Evolutionary conservation across 164 flowering plant species (phyloP).

Genomic region (Nelumbo lutea): DNA sequence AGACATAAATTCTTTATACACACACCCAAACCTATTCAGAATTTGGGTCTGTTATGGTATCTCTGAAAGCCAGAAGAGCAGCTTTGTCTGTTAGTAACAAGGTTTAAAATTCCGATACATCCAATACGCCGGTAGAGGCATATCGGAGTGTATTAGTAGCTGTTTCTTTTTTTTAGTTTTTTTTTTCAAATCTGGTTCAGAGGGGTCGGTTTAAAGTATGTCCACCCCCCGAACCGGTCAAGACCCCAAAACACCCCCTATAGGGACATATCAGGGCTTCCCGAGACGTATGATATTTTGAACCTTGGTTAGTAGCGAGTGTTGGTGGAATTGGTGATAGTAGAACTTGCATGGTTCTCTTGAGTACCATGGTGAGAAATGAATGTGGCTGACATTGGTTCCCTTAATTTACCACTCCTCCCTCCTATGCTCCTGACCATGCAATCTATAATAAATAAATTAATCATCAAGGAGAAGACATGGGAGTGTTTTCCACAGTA

Average conservation of each 20-base stretch:
- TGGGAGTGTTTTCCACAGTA: not conserved
- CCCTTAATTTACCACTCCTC: not conserved
- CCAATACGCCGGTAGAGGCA: too few relatives aligned
- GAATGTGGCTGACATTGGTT: not conserved
- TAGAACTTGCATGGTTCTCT: conserved; percentile 13
- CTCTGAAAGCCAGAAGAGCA: conserved; percentile 43
- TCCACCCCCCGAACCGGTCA: too few relatives aligned
- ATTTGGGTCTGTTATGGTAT: conserved; percentile 22
- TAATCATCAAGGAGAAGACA: not conserved
- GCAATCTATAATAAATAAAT: not conserved
- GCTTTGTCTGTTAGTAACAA: conserved; percentile 25
- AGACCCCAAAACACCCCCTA: too few relatives aligned
- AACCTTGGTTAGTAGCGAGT: conserved; percentile 7
- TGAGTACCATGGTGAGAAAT: conserved; percentile 17
- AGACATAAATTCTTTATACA: too few relatives aligned
- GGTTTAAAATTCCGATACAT: too few relatives aligned
- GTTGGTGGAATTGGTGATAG: conserved; percentile 16
- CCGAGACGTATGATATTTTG: too few relatives aligned
- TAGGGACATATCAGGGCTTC: too few relatives aligned
- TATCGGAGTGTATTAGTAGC: too few relatives aligned
- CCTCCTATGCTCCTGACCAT: not conserved
- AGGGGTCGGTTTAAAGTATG: too few relatives aligned
- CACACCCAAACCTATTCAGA: too few relatives aligned
- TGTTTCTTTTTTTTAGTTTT: too few relatives aligned
- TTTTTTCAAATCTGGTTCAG: too few relatives aligned